Percentiles rank a stretch among this genome's conserved stretches.
phyloP scores from a whole-genome alignment of 768 basidiomycete species.

The Lactifluus piperatus region DNA sequence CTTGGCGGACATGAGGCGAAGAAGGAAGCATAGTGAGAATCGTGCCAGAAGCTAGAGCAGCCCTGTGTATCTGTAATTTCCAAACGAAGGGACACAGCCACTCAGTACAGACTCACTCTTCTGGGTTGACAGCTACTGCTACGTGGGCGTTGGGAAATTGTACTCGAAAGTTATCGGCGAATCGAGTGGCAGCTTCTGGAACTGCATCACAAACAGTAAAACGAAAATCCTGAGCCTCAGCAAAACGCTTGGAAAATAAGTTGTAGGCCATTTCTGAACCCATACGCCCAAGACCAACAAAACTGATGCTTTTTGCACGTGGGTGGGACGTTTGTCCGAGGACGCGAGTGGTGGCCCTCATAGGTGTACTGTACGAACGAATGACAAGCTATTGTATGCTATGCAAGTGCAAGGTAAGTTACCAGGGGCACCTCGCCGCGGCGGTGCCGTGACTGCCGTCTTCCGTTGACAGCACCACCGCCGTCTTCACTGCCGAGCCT shows the following conservation, averaged over 20 bases:
- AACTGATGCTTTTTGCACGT: slow-evolving; percentile 46
- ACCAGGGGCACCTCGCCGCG: too few relatives aligned
- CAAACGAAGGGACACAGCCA: slow-evolving; percentile 2
- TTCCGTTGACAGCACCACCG: too few relatives aligned
- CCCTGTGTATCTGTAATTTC: slow-evolving; percentile 34
- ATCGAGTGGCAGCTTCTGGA: slow-evolving; percentile 46
- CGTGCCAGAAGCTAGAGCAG: slow-evolving; percentile 50
- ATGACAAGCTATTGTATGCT: too few relatives aligned
- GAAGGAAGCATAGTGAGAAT: slow-evolving; percentile 91
- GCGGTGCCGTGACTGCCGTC: too few relatives aligned
- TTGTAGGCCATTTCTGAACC: slow-evolving; percentile 83
- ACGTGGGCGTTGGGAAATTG: slow-evolving; percentile 55
- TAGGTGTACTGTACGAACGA: too few relatives aligned
- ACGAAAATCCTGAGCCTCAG: slow-evolving; percentile 39
- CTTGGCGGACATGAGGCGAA: slow-evolving; percentile 74
- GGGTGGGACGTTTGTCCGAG: slow-evolving; percentile 23
- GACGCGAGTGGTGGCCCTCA: slow-evolving; percentile 43
- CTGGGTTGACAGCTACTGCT: slow-evolving; percentile 51
- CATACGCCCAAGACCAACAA: slow-evolving; percentile 86
- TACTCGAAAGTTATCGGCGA: slow-evolving; percentile 44
- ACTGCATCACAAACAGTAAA: slow-evolving; percentile 79
- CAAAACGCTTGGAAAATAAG: slow-evolving; percentile 66
- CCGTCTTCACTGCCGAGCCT: too few relatives aligned
- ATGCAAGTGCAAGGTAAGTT: too few relatives aligned
- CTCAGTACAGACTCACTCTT: slow-evolving; percentile 47